phyloP scores from a whole-genome alignment of 2,329 filamentous ascomycete species.

The Ophiocordyceps camponoti-rufipedis region DNA sequence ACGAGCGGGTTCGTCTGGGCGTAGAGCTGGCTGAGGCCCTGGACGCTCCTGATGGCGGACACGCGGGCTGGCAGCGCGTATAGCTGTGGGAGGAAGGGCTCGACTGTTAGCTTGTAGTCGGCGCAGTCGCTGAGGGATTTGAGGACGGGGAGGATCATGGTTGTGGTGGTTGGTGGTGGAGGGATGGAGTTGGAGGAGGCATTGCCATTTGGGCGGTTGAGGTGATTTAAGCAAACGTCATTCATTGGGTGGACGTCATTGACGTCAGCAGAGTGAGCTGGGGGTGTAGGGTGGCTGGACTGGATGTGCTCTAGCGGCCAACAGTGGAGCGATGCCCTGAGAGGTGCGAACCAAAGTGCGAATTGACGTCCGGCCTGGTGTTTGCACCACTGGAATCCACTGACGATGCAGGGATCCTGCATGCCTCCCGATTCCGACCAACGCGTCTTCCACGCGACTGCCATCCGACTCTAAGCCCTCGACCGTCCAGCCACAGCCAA shows the following conservation, averaged over 20 bases:
- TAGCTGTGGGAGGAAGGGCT: constrained; percentile 56
- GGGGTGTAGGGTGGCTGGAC: no score
- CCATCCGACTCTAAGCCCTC: neutral
- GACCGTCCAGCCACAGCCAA: neutral
- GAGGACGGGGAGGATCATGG: constrained; percentile 40
- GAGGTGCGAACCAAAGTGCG: no score
- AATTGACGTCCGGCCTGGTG: no score
- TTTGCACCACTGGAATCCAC: no score
- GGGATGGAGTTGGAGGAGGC: neutral
- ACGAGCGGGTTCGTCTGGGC: constrained; percentile 73
- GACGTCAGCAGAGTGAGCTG: neutral
- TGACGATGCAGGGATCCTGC: no score
- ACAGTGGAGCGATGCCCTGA: no score
- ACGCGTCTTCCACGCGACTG: neutral
- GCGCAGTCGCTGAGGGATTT: constrained; percentile 55
- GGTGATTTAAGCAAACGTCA: neutral
- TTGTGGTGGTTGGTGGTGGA: neutral
- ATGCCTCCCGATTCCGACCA: neutral
- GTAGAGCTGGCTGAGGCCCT: constrained; percentile 54
- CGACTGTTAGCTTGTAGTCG: constrained; percentile 55
- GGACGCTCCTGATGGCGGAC: constrained; percentile 37
- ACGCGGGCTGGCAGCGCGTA: constrained; percentile 50
- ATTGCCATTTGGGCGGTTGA: no score
- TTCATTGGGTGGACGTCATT: neutral
- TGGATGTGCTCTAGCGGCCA: no score